phyloP scores from a whole-genome alignment of 805 yeast species.

The Pichia eremophila region DNA sequence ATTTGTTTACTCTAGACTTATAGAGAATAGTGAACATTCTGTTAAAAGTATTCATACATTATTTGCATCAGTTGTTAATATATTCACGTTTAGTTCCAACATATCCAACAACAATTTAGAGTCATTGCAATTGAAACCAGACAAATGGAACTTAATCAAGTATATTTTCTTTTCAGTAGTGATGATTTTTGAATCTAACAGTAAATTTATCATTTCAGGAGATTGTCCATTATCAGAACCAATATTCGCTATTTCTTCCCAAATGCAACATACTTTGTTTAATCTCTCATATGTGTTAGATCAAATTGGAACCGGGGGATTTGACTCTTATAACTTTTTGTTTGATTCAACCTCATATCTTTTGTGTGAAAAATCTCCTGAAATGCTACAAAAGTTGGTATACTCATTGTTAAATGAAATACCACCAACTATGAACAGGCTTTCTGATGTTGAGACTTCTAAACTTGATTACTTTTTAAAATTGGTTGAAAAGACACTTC shows the following conservation, averaged over 20 bases:
- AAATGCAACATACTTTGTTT: constrained; percentile 29
- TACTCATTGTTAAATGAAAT: constrained; percentile 8
- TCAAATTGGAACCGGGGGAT: constrained; percentile 55
- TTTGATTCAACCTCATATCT: constrained; percentile 28
- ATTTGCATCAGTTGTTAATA: background rate
- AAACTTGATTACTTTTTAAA: constrained; percentile 39
- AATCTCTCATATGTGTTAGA: constrained; percentile 39
- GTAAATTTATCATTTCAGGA: constrained; percentile 20
- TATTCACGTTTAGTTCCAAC: background rate
- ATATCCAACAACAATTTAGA: background rate
- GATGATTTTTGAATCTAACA: constrained; percentile 42
- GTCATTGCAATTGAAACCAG: background rate
- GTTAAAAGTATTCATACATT: constrained; percentile 26
- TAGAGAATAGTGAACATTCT: constrained; percentile 7
- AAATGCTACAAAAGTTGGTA: constrained; percentile 19
- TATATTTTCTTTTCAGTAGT: constrained; percentile 38
- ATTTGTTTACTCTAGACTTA: constrained; percentile 23
- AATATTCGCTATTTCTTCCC: constrained; percentile 4
- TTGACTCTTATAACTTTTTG: constrained; percentile 53
- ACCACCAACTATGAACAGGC: constrained; percentile 18
- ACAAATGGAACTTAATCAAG: constrained; percentile 19
- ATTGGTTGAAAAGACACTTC: constrained; percentile 35
- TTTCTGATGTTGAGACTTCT: constrained; percentile 25
- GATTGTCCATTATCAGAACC: constrained; percentile 1
- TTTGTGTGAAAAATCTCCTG: constrained; percentile 19